phyloP scores from a whole-genome alignment of 768 basidiomycete species.

The Psilocybe cubensis region DNA sequence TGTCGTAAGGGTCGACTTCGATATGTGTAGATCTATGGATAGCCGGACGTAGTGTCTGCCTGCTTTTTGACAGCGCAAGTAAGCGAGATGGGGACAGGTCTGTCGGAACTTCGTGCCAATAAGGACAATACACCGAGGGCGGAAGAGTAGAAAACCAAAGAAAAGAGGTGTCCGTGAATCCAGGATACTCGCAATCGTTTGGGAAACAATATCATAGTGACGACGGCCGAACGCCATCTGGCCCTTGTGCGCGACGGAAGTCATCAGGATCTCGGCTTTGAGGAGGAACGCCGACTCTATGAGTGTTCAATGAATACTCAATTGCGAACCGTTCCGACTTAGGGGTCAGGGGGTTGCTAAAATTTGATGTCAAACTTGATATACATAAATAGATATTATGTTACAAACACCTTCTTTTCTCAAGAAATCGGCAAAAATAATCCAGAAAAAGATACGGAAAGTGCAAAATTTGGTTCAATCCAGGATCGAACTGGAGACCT shows the following conservation, averaged over 20 bases:
- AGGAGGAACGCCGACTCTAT: neutral
- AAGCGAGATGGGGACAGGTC: no score
- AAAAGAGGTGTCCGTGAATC: neutral
- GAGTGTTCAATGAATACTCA: neutral
- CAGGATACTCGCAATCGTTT: neutral
- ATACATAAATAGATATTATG: neutral
- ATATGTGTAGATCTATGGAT: no score
- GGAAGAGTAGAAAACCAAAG: neutral
- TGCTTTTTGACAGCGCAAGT: neutral
- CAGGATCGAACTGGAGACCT: constrained; percentile 47
- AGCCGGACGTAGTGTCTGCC: neutral
- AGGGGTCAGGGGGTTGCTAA: neutral
- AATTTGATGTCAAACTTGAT: no score
- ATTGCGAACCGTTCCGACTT: neutral
- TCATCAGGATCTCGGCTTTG: neutral
- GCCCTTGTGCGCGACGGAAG: neutral
- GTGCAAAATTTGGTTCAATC: constrained; percentile 40
- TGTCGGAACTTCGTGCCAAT: no score
- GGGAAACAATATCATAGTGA: neutral
- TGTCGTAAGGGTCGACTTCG: neutral
- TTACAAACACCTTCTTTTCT: neutral
- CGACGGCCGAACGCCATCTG: neutral
- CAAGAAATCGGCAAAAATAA: neutral
- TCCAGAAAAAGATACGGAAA: neutral
- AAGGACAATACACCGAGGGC: neutral